Percentiles rank a stretch among this genome's conserved stretches.
phyloP scores from a whole-genome alignment of 2,329 filamentous ascomycete genomes.

The Aspergillus fumigatus region DNA sequence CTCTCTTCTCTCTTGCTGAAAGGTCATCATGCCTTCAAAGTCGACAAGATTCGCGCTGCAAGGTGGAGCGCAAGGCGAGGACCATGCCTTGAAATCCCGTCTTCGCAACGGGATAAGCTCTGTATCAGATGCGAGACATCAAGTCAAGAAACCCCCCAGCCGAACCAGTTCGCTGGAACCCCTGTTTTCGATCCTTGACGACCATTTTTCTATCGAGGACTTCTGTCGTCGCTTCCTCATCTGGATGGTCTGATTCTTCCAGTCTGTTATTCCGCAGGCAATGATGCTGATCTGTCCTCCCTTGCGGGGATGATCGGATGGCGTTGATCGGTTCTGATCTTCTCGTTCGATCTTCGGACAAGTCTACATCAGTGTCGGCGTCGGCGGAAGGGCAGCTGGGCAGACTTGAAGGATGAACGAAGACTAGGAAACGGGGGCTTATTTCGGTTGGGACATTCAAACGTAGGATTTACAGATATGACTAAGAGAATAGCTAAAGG shows the following conservation, averaged over 20 bases:
- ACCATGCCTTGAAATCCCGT: conserved; percentile 47
- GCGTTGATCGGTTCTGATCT: not conserved
- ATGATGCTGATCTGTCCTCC: not conserved
- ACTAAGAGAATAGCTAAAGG: not conserved
- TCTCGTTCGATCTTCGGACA: not conserved
- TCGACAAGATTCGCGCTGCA: conserved; percentile 41
- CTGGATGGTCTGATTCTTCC: conserved; percentile 16
- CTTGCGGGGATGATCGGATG: not conserved
- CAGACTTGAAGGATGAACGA: not conserved
- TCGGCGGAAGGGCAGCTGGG: not conserved
- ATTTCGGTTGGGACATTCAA: not conserved
- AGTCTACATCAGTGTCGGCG: conserved; percentile 5
- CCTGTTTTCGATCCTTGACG: not conserved
- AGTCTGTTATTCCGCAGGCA: not conserved
- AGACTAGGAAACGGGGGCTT: not conserved
- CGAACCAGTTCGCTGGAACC: conserved; percentile 6
- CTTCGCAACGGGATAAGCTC: conserved; percentile 40
- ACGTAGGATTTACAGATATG: not conserved
- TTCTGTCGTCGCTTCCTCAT: conserved; percentile 4
- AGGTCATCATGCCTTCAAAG: not conserved
- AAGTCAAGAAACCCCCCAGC: conserved; percentile 19
- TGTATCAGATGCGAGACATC: conserved; percentile 51
- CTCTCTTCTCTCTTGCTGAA: not conserved
- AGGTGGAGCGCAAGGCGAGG: conserved; percentile 52
- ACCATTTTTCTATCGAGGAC: not conserved